Base-by-base conservation (phyloP, 768 basidiomycete genomes). In the Pleurotus ostreatus region DNA sequence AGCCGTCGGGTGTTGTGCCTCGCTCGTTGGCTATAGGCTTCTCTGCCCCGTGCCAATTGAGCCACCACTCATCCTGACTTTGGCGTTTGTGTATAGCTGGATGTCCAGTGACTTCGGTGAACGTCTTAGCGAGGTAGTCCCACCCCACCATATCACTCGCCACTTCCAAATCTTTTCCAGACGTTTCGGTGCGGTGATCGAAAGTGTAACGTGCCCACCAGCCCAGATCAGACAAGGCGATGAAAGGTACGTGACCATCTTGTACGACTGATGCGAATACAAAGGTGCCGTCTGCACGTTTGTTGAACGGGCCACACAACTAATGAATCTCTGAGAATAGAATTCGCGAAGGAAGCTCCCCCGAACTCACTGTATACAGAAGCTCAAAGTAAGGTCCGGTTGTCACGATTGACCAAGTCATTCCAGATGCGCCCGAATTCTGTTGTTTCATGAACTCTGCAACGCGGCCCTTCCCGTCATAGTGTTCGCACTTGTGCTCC, bases 361-460 rank as follows among this genome's bases (percentile, higher is more conserved):
- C 30, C 15, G 13, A 15, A 65, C 71, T 20, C 48, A 76, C 75
- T 34, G 64, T 66, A 39, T 70, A 63, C n/a, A 76, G 65, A 69
- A 75, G 74, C 45, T 77, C 74, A 60, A 75, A 69, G 59, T 77
- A 77, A 7, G 72, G 72, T 1, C 74, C 71, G 1, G 74, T 69
- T 2, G 71, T 70, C 56, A 76, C 62, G 22, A 68, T 60, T 16
- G 66, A 70, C 73, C 73, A 76, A n/a, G 66, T 65, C 40, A 75
- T 60, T 18, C 60, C 65, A 7, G 61, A 56, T 18, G 66, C 60
- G 20, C 58, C 66, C 3, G 72, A 70, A 11, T 69, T 65, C 57
- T 76, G 76, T 5, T 62, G 60, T 49, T 70, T 63, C 53, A 77
- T 62, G 49, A 66, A 77, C 30, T 77, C 76, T 7, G 63, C 66